phyloP scores from a whole-genome alignment of 225 moss, liverwort and hornwort species.

The Takakia lepidozioides region DNA sequence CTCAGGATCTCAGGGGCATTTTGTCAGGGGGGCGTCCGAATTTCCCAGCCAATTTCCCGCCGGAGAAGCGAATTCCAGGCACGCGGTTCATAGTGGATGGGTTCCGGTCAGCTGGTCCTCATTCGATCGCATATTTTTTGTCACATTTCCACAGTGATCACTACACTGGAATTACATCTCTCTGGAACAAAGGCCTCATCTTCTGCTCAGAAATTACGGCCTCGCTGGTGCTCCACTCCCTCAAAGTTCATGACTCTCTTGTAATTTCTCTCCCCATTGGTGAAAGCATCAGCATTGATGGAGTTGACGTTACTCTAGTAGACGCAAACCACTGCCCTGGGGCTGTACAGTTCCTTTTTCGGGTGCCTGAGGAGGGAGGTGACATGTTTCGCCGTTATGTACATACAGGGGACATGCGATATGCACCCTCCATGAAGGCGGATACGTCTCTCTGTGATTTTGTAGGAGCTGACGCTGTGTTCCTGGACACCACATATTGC shows the following conservation, averaged over 20 bases:
- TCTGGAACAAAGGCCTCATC: slow-evolving; percentile 65
- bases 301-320: slow-evolving; percentile 61
- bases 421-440: slow-evolving; percentile 50
- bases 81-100: slow-evolving; percentile 73
- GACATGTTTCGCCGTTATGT: slow-evolving; percentile 38
- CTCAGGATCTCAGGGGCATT: slow-evolving; percentile 10
- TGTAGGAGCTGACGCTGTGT: slow-evolving; percentile 68
- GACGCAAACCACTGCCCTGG: slow-evolving; percentile 88
- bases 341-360: slow-evolving; percentile 75
- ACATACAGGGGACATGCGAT: slow-evolving; percentile 81
- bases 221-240: slow-evolving; percentile 38
- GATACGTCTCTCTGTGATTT: slow-evolving; percentile 51
- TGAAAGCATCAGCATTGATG: slow-evolving; percentile 29
- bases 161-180: slow-evolving; percentile 57
- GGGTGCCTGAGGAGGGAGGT: slow-evolving; percentile 28
- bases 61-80: slow-evolving; percentile 64
- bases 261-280: slow-evolving; percentile 54
- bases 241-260: slow-evolving; percentile 44
- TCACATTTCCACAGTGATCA: slow-evolving; percentile 89
- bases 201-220: slow-evolving; percentile 81
- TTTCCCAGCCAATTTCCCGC: slow-evolving; percentile 62
- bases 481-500: slow-evolving; percentile 78
- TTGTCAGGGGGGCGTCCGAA: slow-evolving; percentile 9
- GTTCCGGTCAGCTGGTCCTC: slow-evolving; percentile 58
- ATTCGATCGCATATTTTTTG: slow-evolving; percentile 69